Evolutionary conservation across 148 eudicot species (phyloP).

Genomic region (Mesembryanthemum crystallinum): DNA sequence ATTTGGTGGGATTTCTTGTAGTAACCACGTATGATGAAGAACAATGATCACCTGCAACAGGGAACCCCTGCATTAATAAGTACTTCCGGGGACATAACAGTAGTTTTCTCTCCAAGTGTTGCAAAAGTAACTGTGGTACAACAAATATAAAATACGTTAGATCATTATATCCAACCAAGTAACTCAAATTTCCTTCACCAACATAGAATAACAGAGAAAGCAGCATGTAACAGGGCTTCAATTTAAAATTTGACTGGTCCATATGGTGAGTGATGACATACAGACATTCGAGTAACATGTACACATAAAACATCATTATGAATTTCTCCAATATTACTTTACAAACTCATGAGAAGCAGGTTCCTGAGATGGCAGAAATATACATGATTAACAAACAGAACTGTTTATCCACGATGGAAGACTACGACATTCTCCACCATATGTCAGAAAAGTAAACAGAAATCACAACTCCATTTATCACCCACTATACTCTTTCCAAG

Average conservation of each 20-base stretch:
- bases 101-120: slow-evolving; percentile 89
- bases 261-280: no score
- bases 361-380: no score
- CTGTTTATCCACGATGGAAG: no score
- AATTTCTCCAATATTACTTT: no score
- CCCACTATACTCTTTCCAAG: no score
- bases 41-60: slow-evolving; percentile 82
- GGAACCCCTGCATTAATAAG: slow-evolving; percentile 85
- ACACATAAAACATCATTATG: no score
- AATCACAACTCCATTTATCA: no score
- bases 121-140: slow-evolving; percentile 75
- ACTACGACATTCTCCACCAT: background rate
- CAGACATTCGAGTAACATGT: no score
- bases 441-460: background rate
- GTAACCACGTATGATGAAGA: background rate
- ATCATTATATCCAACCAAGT: background rate
- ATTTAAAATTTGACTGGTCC: background rate
- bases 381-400: no score
- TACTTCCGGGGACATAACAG: slow-evolving; percentile 98
- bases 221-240: background rate
- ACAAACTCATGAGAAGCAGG: no score
- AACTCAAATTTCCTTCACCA: background rate
- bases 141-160: slow-evolving; percentile 11
- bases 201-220: background rate
- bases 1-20: background rate